Base-by-base conservation (phyloP, 306 rosid species). In the Styphnolobium japonicum region DNA sequence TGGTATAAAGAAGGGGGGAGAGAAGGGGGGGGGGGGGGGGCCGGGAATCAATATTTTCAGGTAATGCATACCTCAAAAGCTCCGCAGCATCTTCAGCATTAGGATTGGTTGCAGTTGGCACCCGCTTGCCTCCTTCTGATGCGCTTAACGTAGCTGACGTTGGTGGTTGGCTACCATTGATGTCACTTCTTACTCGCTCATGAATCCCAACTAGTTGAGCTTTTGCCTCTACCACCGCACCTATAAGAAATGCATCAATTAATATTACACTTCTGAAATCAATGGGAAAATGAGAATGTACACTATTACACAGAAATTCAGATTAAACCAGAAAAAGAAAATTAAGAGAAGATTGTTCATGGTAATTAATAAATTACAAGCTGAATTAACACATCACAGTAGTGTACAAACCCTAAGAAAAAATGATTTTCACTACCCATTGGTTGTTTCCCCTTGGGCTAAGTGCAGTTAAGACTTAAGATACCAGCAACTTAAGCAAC, bases 61-160 rank as follows among this genome's bases (percentile, higher is more conserved):
- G n/a, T n/a, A 27, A 42, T 34, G 71, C 55, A 73, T 78, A 93
- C 98, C 98, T 92, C 62, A 92, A 87, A 55, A 95, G 90, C 5
- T 87, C 98, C 23, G 98, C 97, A 82, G 98, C 97, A 85, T 95
- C 97, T 85, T 91, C 98, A 40, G 92, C 93, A 87, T 83, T 88
- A 74, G 98, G 98, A 91, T 95, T 91, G 81, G 98, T 78, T 80
- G 90, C 98, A 67, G 92, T 83, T 61, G 89, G 86, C 34, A 82
- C 77, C 31, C 82, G 92, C 82, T 91, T 92, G 89, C 53, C 88
- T 79, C 84, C 89, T 81, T 76, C 87, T 37, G 85, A 60, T 56
- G 87, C 37, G 76, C 67, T 86, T 8, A 77, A 36, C 57, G 78
- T 70, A 53, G 88, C 82, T 79, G 92, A n/a, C 36, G 71, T 58